Evolutionary conservation across 495 filamentous ascomycete species (phyloP), one percentile per base, ranked within the genome.

Genomic region (Aspergillus sclerotiicarbonarius): DNA sequence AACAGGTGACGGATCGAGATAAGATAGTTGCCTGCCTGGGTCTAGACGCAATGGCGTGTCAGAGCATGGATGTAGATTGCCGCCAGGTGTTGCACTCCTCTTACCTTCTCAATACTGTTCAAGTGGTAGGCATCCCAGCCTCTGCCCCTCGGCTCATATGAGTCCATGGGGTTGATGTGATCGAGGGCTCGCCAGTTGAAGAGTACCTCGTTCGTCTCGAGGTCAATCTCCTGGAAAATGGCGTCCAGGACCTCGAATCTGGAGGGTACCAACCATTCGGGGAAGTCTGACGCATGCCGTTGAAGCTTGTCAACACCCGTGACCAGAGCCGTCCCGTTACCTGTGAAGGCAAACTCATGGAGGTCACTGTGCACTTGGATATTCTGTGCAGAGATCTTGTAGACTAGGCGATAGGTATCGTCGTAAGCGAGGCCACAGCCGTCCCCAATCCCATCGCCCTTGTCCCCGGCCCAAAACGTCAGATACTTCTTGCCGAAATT

Each of bases 1-100:
- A 72, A 71, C 13, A 71, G 71, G 56, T 81, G 73, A 13, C 81
- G 77, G n/a, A 74, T 73, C 0, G 79, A 82, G 43, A 84, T 73
- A 13, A 84, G 64, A 57, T 80, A 84, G 62, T 80, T 76, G n/a
- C 80, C 77, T 6, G 61, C 60, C 55, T 61, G 33, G 30, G 61
- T 58, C 56, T 58, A 16, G 29, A n/a, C 25, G 13, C 25, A 6
- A 1, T 6, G 8, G 48, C 0, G 6, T 50, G 31, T 32, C 16
- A 16, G 32, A 4, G 32, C 41, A 13, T 51, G 30, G 18, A 25
- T 31, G 25, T 19, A 21, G 43, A n/a, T 21, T 8, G 18, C 3
- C 8, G 19, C 19, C 21, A 16, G 16, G 16, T 33, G n/a, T 25
- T n/a, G n/a, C 16, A 29, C 0, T 54, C 18, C 9, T 19, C 29